Percentiles rank a stretch among this genome's conserved stretches.
Evolutionary conservation across 2,329 filamentous ascomycete genomes (phyloP).

Genomic region (Fusarium armeniacum): DNA sequence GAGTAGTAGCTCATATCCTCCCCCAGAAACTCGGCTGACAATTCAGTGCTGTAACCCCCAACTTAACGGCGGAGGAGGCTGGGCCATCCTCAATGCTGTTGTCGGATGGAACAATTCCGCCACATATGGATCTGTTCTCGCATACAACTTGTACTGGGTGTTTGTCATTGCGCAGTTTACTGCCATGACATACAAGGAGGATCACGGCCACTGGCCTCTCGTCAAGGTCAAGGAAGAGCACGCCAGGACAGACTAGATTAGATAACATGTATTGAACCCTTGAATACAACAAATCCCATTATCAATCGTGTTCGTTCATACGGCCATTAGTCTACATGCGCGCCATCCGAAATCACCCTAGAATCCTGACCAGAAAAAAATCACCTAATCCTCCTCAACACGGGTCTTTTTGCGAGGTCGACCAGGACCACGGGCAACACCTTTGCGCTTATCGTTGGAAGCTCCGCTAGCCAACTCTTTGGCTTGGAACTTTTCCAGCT

Average conservation of each 20-base stretch:
- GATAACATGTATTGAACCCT: slow-evolving; percentile 4
- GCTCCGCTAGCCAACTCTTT: slow-evolving; percentile 36
- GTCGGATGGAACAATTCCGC: slow-evolving; percentile 91
- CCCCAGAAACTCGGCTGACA: background rate
- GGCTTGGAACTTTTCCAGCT: slow-evolving; percentile 47
- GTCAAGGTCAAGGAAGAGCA: slow-evolving; percentile 52
- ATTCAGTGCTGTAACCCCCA: slow-evolving; percentile 82
- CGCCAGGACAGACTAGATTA: slow-evolving; percentile 18
- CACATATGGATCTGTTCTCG: slow-evolving; percentile 87
- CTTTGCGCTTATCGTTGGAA: slow-evolving; percentile 44
- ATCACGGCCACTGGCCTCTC: slow-evolving; percentile 64
- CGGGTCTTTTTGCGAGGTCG: slow-evolving; percentile 48
- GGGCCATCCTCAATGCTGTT: slow-evolving; percentile 89
- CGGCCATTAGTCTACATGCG: slow-evolving; percentile 27
- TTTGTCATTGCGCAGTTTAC: slow-evolving; percentile 78
- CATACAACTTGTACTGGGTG: slow-evolving; percentile 91
- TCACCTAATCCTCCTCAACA: slow-evolving; percentile 16
- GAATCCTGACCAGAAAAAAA: background rate
- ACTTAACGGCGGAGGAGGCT: slow-evolving; percentile 80
- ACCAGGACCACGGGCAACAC: slow-evolving; percentile 38
- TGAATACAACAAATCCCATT: slow-evolving; percentile 30
- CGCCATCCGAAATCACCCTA: background rate
- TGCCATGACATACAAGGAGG: slow-evolving; percentile 76
- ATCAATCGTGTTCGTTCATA: slow-evolving; percentile 31
- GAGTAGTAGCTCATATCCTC: slow-evolving; percentile 63